Evolutionary conservation across 179 eudicot genomes (phyloP).

Genomic region (Spergularia azorica): DNA sequence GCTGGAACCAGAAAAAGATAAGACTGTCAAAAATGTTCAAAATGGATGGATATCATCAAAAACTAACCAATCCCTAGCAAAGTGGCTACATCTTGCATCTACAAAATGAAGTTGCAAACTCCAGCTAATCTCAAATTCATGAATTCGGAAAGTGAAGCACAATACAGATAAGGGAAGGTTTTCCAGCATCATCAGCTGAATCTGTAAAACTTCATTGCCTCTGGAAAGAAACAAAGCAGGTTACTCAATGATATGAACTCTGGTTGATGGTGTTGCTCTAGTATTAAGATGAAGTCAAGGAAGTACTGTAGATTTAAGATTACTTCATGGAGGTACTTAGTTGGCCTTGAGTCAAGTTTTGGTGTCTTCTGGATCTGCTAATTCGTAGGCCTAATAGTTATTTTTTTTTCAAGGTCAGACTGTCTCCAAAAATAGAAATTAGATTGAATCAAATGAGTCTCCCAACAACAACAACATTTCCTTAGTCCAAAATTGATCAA

Average conservation of each 20-base stretch:
- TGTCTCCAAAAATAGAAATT: not conserved
- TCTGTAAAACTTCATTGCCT: too few relatives aligned
- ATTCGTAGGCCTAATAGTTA: not conserved
- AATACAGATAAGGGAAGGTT: not conserved
- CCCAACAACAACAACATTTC: not conserved
- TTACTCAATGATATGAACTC: not conserved
- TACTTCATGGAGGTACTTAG: not conserved
- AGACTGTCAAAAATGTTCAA: not conserved
- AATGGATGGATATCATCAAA: not conserved
- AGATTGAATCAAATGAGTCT: not conserved
- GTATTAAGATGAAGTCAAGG: not conserved
- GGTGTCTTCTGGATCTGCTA: not conserved
- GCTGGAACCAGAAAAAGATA: constrained; percentile 41
- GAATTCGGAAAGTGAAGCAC: not conserved
- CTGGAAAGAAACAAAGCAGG: not conserved
- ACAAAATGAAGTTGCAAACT: constrained; percentile 1
- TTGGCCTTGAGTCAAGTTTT: constrained; percentile 14
- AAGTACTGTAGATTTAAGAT: not conserved
- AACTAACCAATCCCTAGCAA: not conserved
- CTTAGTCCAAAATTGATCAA: not conserved
- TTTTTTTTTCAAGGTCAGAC: not conserved
- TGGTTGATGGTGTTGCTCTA: not conserved
- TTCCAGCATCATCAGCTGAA: too few relatives aligned
- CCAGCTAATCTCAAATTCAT: not conserved
- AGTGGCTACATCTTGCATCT: not conserved